These are phyloP conservation scores for Marchantia polymorpha DNA, from an alignment of 225 moss, liverwort and hornwort genomes.

Conservation along the genomic window DNA sequence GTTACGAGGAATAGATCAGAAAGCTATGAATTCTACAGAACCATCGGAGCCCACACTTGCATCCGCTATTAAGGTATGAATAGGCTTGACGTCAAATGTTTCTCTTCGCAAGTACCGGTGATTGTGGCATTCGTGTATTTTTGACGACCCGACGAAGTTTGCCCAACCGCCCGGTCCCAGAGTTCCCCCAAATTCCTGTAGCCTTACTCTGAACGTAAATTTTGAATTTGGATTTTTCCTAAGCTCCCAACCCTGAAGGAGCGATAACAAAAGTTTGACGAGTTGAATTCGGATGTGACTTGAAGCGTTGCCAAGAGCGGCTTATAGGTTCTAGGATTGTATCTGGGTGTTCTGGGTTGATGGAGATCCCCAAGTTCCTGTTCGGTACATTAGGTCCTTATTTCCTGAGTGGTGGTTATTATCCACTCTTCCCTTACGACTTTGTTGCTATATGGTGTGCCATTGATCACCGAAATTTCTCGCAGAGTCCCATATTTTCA, in stretches of 20 bases:
- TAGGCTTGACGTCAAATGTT: not conserved
- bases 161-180: not conserved
- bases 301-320: not conserved
- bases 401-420: not conserved
- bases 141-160: not conserved
- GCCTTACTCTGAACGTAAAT: too few species aligned
- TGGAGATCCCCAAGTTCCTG: not conserved
- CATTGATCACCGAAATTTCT: not conserved
- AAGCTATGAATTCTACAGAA: slow-evolving; percentile 18
- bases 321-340: not conserved
- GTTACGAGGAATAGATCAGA: slow-evolving; percentile 48
- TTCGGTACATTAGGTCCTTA: not conserved
- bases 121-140: not conserved
- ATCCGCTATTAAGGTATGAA: slow-evolving; percentile 59
- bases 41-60: slow-evolving; percentile 34
- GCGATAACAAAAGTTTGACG: too few species aligned
- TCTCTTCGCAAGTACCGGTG: not conserved
- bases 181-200: not conserved
- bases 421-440: not conserved
- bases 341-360: not conserved
- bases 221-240: not conserved
- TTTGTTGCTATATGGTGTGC: not conserved
- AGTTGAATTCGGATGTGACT: not conserved
- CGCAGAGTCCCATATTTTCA: not conserved
- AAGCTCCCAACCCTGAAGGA: not conserved